A percentile compares a stretch with the other conserved stretches of the same genome.
These are phyloP conservation scores for Pyrenula massariospora DNA, from an alignment of 495 filamentous ascomycete genomes.

Conservation along the genomic window DNA sequence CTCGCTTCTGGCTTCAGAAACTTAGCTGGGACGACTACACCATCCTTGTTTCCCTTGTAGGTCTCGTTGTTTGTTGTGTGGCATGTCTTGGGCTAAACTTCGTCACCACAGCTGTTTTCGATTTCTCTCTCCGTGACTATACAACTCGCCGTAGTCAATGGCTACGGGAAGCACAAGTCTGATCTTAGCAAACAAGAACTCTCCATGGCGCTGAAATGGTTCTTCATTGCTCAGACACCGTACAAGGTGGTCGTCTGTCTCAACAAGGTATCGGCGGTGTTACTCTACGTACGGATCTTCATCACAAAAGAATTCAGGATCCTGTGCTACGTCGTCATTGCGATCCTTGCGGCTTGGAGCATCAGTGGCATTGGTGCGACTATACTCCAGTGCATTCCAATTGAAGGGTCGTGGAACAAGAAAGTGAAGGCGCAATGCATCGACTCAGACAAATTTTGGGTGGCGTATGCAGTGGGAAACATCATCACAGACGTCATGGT, in stretches of 20 bases:
- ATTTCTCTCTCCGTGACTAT: neutral
- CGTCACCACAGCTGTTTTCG: neutral
- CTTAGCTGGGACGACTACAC: no score
- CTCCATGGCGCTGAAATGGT: no score
- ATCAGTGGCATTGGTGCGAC: constrained; percentile 10
- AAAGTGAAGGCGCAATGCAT: constrained; percentile 8
- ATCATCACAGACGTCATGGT: constrained; percentile 28
- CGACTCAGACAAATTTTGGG: constrained; percentile 7
- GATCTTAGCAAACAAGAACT: no score
- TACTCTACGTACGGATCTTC: constrained; percentile 14
- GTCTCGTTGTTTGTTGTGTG: neutral
- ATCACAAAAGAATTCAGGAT: constrained; percentile 10
- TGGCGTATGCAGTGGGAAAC: constrained; percentile 10
- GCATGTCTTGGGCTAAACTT: neutral
- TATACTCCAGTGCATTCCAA: constrained; percentile 17
- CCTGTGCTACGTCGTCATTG: constrained; percentile 8
- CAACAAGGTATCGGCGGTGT: constrained; percentile 9
- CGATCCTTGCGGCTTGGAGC: constrained; percentile 10
- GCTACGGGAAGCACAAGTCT: no score
- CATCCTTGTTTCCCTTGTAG: neutral
- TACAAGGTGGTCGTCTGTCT: constrained; percentile 11
- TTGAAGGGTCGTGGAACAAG: constrained; percentile 16
- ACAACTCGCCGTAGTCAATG: no score
- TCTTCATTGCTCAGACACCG: constrained; percentile 7
- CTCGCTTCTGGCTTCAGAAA: no score